Base-by-base conservation (phyloP, 345 rosid genomes). In the Leavenworthia alabamica region DNA sequence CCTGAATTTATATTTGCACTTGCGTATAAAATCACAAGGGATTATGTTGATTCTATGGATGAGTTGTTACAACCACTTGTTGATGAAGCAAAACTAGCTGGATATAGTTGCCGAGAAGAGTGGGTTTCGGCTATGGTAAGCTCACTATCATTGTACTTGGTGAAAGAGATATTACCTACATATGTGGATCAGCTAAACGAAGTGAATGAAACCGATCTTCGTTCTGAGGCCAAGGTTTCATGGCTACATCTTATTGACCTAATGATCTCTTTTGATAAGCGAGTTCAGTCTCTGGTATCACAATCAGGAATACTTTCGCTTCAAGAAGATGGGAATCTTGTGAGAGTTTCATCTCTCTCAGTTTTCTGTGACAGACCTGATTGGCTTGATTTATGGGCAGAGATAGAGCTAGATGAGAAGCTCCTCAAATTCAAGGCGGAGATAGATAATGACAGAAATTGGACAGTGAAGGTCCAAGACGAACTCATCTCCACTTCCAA, bases 81-180 rank as follows among this genome's bases (percentile, higher is more conserved):
- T 66, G 99, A 93, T 62, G 81, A 89, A 78, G 90, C 96, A 60
- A 81, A 82, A 80, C 77, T 93, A 26, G 77, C 74, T 37, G 96
- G 97, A 3, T 93, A 89, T 78, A 87, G 99, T 76, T 93, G 99
- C 76, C 72, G 92, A 62, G 99, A 93, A 72, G 96, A 93, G 68
- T 89, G 97, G 99, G 75, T 89, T 66, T 79, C 92, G 3, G 88
- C 90, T n/a, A 93, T 93, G 96, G 93, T 85, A n/a, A 73, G 81
- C 62, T 78, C 94, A 40, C 60, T 87, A 55, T 77, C 76, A 4
- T 79, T 83, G 10, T 86, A 93, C 78, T 77, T 89, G 79, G 89
- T 82, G 3, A 87, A 84, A 73, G 97, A 84, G 73, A 73, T 85
- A 40, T 82, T 89, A 66, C 92, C 92, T 58, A 42, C 45, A 42